Evolutionary conservation across 108 stramenopile genomes (phyloP), one percentile per base, ranked within the genome.

Genomic region (Fragilaria crotonensis): DNA sequence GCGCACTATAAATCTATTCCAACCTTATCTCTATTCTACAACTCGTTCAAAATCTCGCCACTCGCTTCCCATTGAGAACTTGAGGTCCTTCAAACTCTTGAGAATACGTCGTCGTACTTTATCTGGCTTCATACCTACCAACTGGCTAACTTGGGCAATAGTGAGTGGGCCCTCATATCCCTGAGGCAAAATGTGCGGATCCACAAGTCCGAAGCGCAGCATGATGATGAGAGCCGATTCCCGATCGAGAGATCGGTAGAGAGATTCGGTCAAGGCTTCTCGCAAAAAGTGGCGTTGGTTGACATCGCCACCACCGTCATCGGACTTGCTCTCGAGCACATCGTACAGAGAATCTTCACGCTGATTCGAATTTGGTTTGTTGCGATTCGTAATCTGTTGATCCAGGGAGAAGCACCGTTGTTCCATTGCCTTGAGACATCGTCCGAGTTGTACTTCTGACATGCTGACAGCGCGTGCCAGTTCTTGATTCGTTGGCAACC

Each of bases 91-190:
- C 59, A 87, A 67, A 60, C 79, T 70, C 33, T 75, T 70, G 22
- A 77, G 80, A 46, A 90, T 84, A 23, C 81, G 78, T 49, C 89
- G 64, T 5, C 89, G 68, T 3, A 90, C 89, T 50, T 87, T 84
- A 53, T 87, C 89, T 19, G 89, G 89, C 44, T 84, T 90, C 30
- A 83, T 57, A 41, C 81, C 83, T 7, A 85, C 79, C 18, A 78
- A 60, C 22, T 71, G 61, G 60, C 85, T 84, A 5, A 90, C 80
- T 58, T 90, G 78, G 25, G 81, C 83, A 23, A 90, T 85, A 21
- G 89, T 90, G n/a, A 83, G 62, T 19, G 79, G 84, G 11, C 84
- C 82, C 19, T 20, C 21, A 2, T 36, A 51, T n/a, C 76, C 75
- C 28, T 54, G 57, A 7, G 73, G 73, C 27, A 71, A 27, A 19